phyloP scores from a whole-genome alignment of 2,329 filamentous ascomycete genomes.

The Sporothrix pallida region DNA sequence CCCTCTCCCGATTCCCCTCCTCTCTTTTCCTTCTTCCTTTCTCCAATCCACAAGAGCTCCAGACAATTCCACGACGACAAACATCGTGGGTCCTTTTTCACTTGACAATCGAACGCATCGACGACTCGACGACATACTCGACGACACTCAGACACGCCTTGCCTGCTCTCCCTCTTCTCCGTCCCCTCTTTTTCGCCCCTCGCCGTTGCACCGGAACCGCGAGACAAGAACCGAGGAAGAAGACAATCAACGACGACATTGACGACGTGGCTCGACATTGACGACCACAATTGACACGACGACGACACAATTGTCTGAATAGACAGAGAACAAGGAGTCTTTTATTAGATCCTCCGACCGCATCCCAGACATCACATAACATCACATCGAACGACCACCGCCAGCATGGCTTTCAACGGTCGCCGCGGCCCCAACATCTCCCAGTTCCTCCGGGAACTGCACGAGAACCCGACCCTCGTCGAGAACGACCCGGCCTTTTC shows the following conservation, averaged over 20 bases:
- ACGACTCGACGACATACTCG: neutral
- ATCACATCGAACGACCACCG: neutral
- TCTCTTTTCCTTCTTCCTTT: neutral
- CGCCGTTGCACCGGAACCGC: neutral
- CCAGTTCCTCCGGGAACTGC: conserved; percentile 85
- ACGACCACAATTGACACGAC: conserved; percentile 1
- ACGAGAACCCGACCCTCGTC: conserved; percentile 63
- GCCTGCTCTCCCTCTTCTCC: neutral
- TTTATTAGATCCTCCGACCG: conserved; percentile 3
- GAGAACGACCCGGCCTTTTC: conserved; percentile 62
- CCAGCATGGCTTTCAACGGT: conserved; percentile 67
- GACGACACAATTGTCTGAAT: neutral
- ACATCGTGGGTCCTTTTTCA: neutral
- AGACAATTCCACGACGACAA: conserved; percentile 1
- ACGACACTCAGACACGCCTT: neutral
- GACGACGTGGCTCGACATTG: too few relatives aligned
- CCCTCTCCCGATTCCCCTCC: neutral
- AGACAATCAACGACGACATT: neutral
- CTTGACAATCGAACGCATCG: neutral
- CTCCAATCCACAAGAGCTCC: neutral
- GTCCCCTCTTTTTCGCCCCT: conserved; percentile 10
- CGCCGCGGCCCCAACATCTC: conserved; percentile 86
- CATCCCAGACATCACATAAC: neutral
- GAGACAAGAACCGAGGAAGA: neutral
- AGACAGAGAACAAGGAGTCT: neutral